Evolutionary conservation across 345 rosid species (phyloP).

Genomic region (Cardamine chenopodiifolia): DNA sequence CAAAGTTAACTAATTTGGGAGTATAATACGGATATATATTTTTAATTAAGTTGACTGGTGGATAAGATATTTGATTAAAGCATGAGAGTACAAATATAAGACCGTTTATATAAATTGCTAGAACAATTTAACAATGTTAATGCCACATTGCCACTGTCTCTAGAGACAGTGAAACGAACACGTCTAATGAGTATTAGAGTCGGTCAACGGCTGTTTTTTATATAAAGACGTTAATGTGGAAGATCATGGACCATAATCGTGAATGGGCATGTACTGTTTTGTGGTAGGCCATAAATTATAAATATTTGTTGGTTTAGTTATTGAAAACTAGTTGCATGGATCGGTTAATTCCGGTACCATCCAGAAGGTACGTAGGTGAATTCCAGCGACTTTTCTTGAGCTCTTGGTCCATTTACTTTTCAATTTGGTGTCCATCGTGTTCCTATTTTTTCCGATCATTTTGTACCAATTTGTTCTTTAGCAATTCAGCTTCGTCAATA

Average conservation of each 20-base stretch:
- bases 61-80: neutral
- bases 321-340: constrained; percentile 13
- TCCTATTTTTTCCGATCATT: neutral
- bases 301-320: neutral
- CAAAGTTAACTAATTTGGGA: neutral
- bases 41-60: neutral
- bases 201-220: constrained; percentile 4
- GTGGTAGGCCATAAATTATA: constrained; percentile 37
- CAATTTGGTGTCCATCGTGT: constrained; percentile 5
- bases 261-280: constrained; percentile 20
- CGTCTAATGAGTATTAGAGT: constrained; percentile 33
- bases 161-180: constrained; percentile 30
- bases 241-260: constrained; percentile 34
- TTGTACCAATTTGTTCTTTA: neutral
- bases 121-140: neutral
- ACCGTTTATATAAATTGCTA: neutral
- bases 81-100: neutral
- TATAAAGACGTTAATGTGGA: constrained; percentile 31
- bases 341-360: constrained; percentile 14
- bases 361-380: constrained; percentile 2
- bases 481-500: neutral
- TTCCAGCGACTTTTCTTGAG: constrained; percentile 23
- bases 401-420: constrained; percentile 1
- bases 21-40: neutral
- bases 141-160: neutral